Conservation (phyloP, 1,284 basidiomycete species). For the Ustilago bromivora region DNA sequence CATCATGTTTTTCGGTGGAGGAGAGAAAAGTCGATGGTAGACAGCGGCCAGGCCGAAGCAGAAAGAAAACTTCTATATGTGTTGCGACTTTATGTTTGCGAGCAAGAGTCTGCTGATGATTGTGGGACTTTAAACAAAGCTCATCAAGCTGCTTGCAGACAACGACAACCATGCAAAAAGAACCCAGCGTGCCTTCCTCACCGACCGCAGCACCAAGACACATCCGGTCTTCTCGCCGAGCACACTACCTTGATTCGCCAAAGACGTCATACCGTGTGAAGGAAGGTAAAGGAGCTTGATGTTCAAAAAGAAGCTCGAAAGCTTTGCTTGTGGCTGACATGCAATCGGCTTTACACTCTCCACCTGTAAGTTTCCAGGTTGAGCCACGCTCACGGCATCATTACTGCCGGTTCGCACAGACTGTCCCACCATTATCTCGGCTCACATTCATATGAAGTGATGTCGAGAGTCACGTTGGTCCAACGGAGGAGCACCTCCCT, state of each 20-base stretch:
- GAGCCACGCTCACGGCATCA: neutral
- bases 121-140: neutral
- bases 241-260: neutral
- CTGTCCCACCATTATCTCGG: neutral
- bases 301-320: neutral
- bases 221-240: constrained; percentile 4
- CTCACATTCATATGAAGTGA: no score
- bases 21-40: no score
- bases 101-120: no score
- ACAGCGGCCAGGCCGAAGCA: no score
- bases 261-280: neutral
- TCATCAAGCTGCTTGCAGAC: neutral
- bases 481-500: no score
- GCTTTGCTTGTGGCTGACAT: neutral
- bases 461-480: no score
- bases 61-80: no score
- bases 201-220: no score
- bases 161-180: neutral
- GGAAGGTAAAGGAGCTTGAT: neutral
- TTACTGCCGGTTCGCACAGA: neutral
- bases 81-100: no score
- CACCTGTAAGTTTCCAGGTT: neutral
- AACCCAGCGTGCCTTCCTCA: no score
- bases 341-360: neutral
- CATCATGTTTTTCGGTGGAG: no score